These are phyloP conservation scores for Chaetomium strumarium DNA, from an alignment of 2,329 filamentous ascomycete species.

Conservation along the genomic window DNA sequence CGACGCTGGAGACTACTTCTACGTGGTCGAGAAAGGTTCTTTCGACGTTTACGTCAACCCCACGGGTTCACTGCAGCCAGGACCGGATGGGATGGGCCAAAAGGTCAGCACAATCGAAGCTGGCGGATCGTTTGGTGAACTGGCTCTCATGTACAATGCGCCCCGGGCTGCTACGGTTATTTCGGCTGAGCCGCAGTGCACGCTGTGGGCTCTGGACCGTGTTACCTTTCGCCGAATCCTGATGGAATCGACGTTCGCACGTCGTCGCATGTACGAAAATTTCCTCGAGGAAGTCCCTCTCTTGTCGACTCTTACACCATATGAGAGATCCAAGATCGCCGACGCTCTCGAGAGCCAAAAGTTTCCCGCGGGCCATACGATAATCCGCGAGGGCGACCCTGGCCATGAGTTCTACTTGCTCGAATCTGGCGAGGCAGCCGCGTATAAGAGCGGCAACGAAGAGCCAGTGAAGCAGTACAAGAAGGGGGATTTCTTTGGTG, in stretches of 20 bases:
- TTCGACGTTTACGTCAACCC: conserved; percentile 90
- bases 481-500: conserved; percentile 96
- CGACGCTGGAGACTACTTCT: conserved; percentile 95
- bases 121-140: conserved; percentile 91
- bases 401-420: conserved; percentile 90
- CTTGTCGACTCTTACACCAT: conserved; percentile 74
- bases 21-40: conserved; percentile 83
- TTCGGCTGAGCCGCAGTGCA: conserved; percentile 70
- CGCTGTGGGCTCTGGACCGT: conserved; percentile 90
- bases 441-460: conserved; percentile 68
- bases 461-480: conserved; percentile 72
- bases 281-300: conserved; percentile 93
- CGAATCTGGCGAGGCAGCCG: conserved; percentile 80
- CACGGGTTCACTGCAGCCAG: conserved; percentile 69
- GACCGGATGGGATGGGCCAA: conserved; percentile 72
- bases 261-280: conserved; percentile 92
- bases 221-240: conserved; percentile 95
- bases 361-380: conserved; percentile 69
- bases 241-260: conserved; percentile 96
- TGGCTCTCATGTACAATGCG: conserved; percentile 98
- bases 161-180: conserved; percentile 91
- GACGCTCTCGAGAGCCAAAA: conserved; percentile 92
- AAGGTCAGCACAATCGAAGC: conserved; percentile 78
- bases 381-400: conserved; percentile 87
- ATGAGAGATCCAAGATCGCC: conserved; percentile 95